Evolutionary conservation across 805 yeast species (phyloP), one percentile per base, ranked within the genome.

Genomic region (Lachancea fermentati): DNA sequence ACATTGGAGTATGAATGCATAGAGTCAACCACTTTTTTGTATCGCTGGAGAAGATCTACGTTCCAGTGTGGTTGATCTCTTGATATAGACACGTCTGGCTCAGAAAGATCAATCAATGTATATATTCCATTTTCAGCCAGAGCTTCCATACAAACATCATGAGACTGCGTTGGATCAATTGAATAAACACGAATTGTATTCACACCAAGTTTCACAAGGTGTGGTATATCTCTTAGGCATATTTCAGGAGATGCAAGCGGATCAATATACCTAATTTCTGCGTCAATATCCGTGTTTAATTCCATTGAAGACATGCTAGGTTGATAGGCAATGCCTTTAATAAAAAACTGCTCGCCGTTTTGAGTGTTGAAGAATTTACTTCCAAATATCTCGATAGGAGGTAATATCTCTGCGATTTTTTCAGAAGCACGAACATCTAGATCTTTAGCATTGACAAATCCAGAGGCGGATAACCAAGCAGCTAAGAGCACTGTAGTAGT

Each of bases 301-400:
- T 76, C 74, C 11, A 79, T 71, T 11, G 51, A 37, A 14, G 52
- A 49, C 32, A 58, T 48, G 50, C 79, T 75, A 32, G 81, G 79
- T 65, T 88, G 96, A 65, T 88, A 87, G 0, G 95, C 95, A 37
- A 87, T 75, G 50, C 97, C 97, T 55, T 78, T 81, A 55, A 89
- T 75, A 64, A 79, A 89, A 66, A 89, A 89, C 66, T 86, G 95
- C 32, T 83, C 74, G 8, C 88, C 91, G 49, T 80, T 76, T 49
- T 69, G 71, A 14, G 80, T 65, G 63, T 78, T 75, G 63, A 82
- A 87, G 64, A 91, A 87, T 63, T 84, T 81, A 69, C 75, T 81
- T 5, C 91, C 93, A 19, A 68, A 65, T 16, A 81, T 71, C 43
- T 78, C 82, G 43, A 86, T 75, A 7, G 76, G 25, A 3, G 64